Base-by-base conservation (phyloP, 805 yeast species). In the Hanseniaspora jakobsenii region DNA sequence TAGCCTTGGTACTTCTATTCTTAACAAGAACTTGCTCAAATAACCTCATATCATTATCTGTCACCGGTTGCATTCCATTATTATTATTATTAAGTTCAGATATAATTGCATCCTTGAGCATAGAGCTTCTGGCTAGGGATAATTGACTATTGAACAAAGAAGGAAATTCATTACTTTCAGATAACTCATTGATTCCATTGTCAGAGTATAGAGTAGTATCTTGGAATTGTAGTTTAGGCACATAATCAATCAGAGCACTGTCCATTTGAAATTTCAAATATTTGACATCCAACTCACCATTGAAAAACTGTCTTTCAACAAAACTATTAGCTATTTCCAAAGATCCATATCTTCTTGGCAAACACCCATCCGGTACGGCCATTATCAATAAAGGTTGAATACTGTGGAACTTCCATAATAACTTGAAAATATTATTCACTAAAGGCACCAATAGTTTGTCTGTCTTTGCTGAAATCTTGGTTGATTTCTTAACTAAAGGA, bases 291-390 rank as follows among this genome's bases (percentile, higher is more conserved):
- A 91, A 63, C n/a, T 72, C 67, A 2, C 97, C 97, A 51, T 77
- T 81, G 32, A 77, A 66, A 56, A 86, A 86, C 51, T 75, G 72
- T 78, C 74, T 55, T 78, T 83, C 62, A 82, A 85, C 54, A 77
- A 71, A 81, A 77, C 64, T 83, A 53, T 87, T 91, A 0, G 97
- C 97, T 50, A 91, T 81, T 53, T 91, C 97, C 17, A 84, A 69
- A 7, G 95, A 79, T 18, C 64, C 58, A 32, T 61, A 61, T 26
- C 93, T 79, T 55, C 94, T 73, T 3, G 98, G 95, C 21, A 91
- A 65, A 0, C 86, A 69, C 47, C 83, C 83, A 19, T 82, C 79
- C 21, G 84, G 80, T 1, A 89, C 80, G 2, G 87, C 78, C 49
- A 85, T 56, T 2, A 87, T 78, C 59, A 95, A 86, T 56, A 79